These are phyloP conservation scores for Mycena vitilis DNA, from an alignment of 768 basidiomycete genomes.

Conservation along the genomic window DNA sequence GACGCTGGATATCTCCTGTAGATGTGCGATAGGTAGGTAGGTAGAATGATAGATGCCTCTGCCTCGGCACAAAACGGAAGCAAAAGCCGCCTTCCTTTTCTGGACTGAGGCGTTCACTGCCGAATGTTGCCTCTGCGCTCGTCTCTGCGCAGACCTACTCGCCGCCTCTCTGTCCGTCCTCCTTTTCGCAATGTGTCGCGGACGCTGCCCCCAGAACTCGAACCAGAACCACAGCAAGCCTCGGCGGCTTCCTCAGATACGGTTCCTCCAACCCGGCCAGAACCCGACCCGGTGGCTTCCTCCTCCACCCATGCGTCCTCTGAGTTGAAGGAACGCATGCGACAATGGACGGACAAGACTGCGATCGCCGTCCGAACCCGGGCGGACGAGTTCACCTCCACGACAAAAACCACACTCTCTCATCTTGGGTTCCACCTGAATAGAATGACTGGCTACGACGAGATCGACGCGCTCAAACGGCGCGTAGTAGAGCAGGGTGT, in stretches of 20 bases:
- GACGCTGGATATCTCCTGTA: slow-evolving; percentile 29
- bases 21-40: slow-evolving; percentile 32
- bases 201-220: slow-evolving; percentile 16
- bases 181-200: slow-evolving; percentile 19
- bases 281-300: slow-evolving; percentile 24
- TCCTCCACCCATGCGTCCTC: slow-evolving; percentile 38
- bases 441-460: slow-evolving; percentile 90
- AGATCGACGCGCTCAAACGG: slow-evolving; percentile 84
- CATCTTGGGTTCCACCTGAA: slow-evolving; percentile 85
- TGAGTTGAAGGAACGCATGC: slow-evolving; percentile 50
- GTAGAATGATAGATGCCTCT: slow-evolving; percentile 15
- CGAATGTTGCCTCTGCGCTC: slow-evolving; percentile 30
- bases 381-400: slow-evolving; percentile 68
- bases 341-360: slow-evolving; percentile 63
- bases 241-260: slow-evolving; percentile 11
- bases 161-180: slow-evolving; percentile 7
- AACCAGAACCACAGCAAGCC: neutral
- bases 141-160: slow-evolving; percentile 22
- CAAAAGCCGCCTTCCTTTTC: slow-evolving; percentile 4
- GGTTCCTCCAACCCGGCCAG: neutral
- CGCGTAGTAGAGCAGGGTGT: slow-evolving; percentile 86
- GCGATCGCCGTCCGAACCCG: slow-evolving; percentile 60
- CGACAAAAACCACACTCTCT: slow-evolving; percentile 71
- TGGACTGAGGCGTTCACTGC: slow-evolving; percentile 4
- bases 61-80: no score